Evolutionary conservation across 257 asterid species (phyloP).

Genomic region (Solanum phureja): DNA sequence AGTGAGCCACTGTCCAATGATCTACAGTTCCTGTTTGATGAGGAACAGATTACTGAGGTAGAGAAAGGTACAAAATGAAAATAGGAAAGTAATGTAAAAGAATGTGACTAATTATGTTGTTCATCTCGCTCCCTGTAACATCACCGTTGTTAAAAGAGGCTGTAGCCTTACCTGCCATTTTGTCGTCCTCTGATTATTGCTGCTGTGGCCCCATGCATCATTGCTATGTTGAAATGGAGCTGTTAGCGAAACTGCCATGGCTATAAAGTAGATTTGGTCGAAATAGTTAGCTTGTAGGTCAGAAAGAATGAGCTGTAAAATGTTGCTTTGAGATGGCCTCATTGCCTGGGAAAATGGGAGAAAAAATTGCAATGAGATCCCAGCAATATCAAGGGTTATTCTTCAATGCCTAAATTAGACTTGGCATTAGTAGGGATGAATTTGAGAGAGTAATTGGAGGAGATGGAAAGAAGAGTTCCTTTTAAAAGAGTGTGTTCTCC

Average conservation of each 20-base stretch:
- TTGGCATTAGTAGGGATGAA: neutral
- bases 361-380: neutral
- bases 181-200: neutral
- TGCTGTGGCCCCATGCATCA: neutral
- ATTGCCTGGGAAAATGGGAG: neutral
- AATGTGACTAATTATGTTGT: neutral
- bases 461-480: neutral
- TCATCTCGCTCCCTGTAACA: neutral
- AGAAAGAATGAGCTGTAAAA: neutral
- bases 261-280: neutral
- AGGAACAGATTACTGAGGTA: neutral
- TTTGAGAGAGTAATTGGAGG: neutral
- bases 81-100: neutral
- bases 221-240: neutral
- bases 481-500: neutral
- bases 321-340: neutral
- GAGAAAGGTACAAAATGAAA: neutral
- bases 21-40: neutral
- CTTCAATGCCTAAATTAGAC: neutral
- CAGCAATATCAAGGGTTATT: neutral
- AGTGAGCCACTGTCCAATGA: neutral
- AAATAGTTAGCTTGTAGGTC: neutral
- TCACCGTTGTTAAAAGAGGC: neutral
- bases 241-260: neutral
- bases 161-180: neutral